Evolutionary conservation across 345 rosid genomes (phyloP), one percentile per base, ranked within the genome.

Genomic region (Camelina sativa): DNA sequence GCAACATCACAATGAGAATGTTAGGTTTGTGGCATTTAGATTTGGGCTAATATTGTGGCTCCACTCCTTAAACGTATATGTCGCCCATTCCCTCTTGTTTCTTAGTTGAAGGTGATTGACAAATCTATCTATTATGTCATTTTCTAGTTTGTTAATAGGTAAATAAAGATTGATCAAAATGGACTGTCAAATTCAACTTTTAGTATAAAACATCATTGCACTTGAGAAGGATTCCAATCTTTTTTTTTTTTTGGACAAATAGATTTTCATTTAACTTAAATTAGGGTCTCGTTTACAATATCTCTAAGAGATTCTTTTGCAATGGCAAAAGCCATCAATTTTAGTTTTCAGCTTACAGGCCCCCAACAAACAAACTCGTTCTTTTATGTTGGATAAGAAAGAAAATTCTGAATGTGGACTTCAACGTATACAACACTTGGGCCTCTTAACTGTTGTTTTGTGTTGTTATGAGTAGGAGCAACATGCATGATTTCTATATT

Each of bases 31-130:
- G 25, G 8, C 76, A 72, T 50, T 25, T 50, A 75, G 61, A 68
- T 67, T 67, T 75, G 67, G 60, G 62, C 56, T 75, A 47, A 16
- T 66, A 59, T 6, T 37, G 60, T 67, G 78, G 78, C 53, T 74
- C 78, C 78, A 75, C 67, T 67, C 35, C 73, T 67, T 75, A 38
- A 48, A 59, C 60, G 79, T 67, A 28, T 50, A 50, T 50, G 40
- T 59, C 61, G 11, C 79, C 79, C 79, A 75, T 67, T 65, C 79
- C 79, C 68, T 75, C 79, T 51, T 67, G 73, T 59, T 67, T 60
- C 62, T 67, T 40, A 51, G 8, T 38, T 75, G 62, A 67, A 59
- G 60, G 25, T 48, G 67, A 66, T 58, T 74, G 67, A 38, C 34
- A 55, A 6, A 34, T 53, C 41, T 28, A 9, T 48, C 22, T 19